phyloP scores from a whole-genome alignment of 305 asterid genomes.

The Striga hermonthica region DNA sequence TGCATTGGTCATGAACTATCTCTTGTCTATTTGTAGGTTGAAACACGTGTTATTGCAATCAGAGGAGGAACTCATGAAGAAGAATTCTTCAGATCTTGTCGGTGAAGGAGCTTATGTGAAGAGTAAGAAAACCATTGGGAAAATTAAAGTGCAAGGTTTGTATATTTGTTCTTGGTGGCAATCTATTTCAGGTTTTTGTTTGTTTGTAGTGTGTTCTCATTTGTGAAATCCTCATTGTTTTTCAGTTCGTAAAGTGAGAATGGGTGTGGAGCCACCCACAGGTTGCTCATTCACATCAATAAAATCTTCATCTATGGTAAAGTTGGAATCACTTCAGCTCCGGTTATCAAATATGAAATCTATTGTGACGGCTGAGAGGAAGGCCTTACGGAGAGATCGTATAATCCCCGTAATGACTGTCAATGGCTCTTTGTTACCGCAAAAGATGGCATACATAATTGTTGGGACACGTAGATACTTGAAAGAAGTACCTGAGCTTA shows the following conservation, averaged over 20 bases:
- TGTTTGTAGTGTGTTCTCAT: conserved; percentile 19
- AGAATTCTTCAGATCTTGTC: conserved; percentile 62
- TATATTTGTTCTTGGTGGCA: conserved; percentile 24
- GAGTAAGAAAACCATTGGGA: conserved; percentile 79
- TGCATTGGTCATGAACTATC: background rate
- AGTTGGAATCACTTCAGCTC: conserved; percentile 66
- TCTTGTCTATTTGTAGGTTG: conserved; percentile 44
- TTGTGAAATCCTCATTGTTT: conserved; percentile 17
- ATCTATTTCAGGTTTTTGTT: conserved; percentile 19
- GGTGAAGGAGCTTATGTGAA: conserved; percentile 74
- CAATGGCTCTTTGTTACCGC: conserved; percentile 60
- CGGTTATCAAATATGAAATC: conserved; percentile 70
- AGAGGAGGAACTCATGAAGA: conserved; percentile 79
- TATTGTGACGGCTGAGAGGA: conserved; percentile 70
- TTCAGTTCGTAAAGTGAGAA: conserved; percentile 90
- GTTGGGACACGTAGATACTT: conserved; percentile 68
- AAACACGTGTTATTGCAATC: conserved; percentile 73
- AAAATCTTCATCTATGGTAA: conserved; percentile 59
- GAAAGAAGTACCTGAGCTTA: conserved; percentile 67
- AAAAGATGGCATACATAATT: conserved; percentile 63
- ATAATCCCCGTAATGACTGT: conserved; percentile 53
- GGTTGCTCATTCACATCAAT: conserved; percentile 76
- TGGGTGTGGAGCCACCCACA: conserved; percentile 84
- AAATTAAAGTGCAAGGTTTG: conserved; percentile 87
- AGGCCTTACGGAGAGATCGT: conserved; percentile 49